Conservation (phyloP, 2,329 filamentous ascomycete genomes). For the Alternaria triticimaculans region DNA sequence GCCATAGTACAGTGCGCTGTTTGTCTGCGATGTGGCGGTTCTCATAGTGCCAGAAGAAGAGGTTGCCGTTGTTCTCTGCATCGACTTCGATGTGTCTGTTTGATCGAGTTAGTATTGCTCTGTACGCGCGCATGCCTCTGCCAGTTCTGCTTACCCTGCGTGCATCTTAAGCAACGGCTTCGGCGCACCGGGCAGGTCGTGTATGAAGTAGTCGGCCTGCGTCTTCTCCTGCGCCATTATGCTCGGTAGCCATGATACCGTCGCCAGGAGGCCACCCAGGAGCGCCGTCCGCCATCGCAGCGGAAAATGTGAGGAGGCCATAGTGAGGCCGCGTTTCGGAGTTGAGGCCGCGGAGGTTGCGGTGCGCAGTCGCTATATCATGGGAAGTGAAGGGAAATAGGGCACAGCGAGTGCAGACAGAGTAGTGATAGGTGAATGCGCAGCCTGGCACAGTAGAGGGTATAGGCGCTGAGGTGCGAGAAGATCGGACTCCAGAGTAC, state of each 20-base stretch:
- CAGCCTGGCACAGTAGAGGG: background rate
- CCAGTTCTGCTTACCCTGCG: conserved; percentile 72
- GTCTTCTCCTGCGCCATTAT: conserved; percentile 56
- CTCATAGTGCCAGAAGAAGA: conserved; percentile 99
- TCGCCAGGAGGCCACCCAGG: conserved; percentile 39
- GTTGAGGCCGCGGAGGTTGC: conserved; percentile 25
- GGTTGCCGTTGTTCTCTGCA: conserved; percentile 82
- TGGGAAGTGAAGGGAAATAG: conserved; percentile 20
- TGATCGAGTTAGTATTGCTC: conserved; percentile 5
- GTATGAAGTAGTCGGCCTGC: conserved; percentile 89
- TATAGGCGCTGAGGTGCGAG: conserved; percentile 11
- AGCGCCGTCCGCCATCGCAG: conserved; percentile 45
- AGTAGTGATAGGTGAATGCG: background rate
- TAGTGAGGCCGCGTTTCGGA: conserved; percentile 22
- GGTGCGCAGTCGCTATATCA: conserved; percentile 45
- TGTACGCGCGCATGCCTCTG: background rate
- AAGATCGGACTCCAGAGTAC: conserved; percentile 20
- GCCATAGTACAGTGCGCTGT: conserved; percentile 91
- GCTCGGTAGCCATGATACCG: conserved; percentile 42
- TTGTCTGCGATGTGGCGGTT: conserved; percentile 93
- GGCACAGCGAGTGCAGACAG: background rate
- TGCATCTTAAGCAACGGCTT: conserved; percentile 91
- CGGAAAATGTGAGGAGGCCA: conserved; percentile 34
- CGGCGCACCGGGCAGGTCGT: conserved; percentile 82
- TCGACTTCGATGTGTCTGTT: conserved; percentile 88